Percentiles rank a stretch among this genome's conserved stretches.
Conservation (phyloP, 2,329 filamentous ascomycete genomes). For the Waltergamsia citrina region DNA sequence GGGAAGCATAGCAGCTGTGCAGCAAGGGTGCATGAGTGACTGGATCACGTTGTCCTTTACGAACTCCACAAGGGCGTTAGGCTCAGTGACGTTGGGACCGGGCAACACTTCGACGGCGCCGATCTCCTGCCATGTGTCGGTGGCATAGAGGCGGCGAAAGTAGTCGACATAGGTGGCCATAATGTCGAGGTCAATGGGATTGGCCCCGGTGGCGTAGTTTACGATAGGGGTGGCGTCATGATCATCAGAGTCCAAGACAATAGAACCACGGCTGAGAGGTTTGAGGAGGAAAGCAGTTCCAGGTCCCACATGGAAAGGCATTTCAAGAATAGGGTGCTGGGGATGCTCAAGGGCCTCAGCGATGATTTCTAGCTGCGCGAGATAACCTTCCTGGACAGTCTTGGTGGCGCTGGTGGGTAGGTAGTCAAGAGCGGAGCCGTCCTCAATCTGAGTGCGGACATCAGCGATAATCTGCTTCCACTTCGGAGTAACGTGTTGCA, state of each 20-base stretch:
- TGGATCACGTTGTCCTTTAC: conserved; percentile 17
- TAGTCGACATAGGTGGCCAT: conserved; percentile 20
- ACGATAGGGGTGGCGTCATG: conserved; percentile 17
- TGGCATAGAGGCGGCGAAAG: conserved; percentile 15
- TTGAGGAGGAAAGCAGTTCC: conserved; percentile 16
- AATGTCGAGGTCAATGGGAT: conserved; percentile 24
- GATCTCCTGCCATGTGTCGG: conserved; percentile 15
- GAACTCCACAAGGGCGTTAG: conserved; percentile 10
- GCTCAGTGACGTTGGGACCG: conserved; percentile 12
- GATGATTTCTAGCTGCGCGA: conserved; percentile 13
- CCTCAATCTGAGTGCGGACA: conserved; percentile 13
- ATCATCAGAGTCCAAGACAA: conserved; percentile 13
- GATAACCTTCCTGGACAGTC: conserved; percentile 14
- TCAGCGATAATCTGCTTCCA: conserved; percentile 12
- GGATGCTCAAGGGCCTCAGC: conserved; percentile 16
- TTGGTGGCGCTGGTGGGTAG: conserved; percentile 9
- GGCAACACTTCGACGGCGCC: conserved; percentile 17
- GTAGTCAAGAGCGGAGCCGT: conserved; percentile 10
- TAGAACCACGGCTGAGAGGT: conserved; percentile 23
- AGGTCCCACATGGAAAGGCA: conserved; percentile 14
- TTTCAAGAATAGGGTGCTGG: conserved; percentile 17
- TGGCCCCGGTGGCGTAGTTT: conserved; percentile 21
- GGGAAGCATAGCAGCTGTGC: conserved; percentile 34
- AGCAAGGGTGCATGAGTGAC: conserved; percentile 30
- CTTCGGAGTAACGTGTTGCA: conserved; percentile 13